Base-by-base conservation (phyloP, 805 yeast species). In the Candida loeiensis region DNA sequence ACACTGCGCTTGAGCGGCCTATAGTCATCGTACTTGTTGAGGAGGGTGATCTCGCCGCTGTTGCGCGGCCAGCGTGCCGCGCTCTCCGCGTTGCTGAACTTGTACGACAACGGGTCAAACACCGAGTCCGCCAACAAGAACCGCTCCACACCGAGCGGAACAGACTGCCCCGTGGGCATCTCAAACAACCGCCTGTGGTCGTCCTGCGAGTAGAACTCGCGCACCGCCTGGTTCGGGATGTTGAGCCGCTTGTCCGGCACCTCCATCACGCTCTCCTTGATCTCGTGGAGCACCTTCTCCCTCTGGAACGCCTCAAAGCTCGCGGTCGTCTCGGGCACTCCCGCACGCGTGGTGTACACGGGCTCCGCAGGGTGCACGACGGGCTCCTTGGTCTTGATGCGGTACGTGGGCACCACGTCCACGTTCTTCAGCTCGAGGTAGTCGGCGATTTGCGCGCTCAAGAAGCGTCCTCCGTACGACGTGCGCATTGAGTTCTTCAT, bases 121-220 rank as follows among this genome's bases (percentile, higher is more conserved):
- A 90, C 55, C n/a, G 84, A 69, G 54, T 89, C 93, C 1, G 84
- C 84, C 45, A 85, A 61, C 34, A 72, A 69, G 46, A 66, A 80
- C 43, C 95, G 69, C 48, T 80, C 84, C 29, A 66, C 61, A 3
- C 76, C 76, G 43, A 84, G 73, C 32, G 79, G 78, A 13, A 84
- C 56, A 20, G 76, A 71, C 48, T 82, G 80, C 1, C 95, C 95
- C 52, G 83, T 77, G 13, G 95, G 91, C 12, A 86, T 66, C 61
- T 88, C 95, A 54, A 82, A 82, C 20, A 72, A 60, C 47, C 89
- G 55, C 32, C 64, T 56, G 42, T 58, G 49, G 13, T 50, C 45
- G 22, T 51, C 63, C 25, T 54, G 55, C 28, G 55, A 50, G 43
- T 59, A 63, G 22, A 51, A 45, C 33, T 61, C 68, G 34, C 49